These are phyloP conservation scores for Akanthomyces lecanii DNA, from an alignment of 2,329 filamentous ascomycete species.

Conservation along the genomic window DNA sequence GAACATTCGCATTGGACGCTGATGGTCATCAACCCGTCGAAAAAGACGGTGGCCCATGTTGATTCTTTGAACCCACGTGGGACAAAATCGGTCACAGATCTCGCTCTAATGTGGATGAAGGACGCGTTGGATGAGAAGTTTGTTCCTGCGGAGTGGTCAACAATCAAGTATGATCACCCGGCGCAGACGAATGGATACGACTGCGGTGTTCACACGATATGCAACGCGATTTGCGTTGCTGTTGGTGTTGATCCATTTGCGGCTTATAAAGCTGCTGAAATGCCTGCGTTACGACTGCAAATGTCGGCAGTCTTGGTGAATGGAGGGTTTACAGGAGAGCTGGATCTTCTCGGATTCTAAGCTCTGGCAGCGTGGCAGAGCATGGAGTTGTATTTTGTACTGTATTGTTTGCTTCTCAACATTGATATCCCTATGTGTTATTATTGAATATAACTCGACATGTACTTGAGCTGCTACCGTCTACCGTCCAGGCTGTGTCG, in stretches of 20 bases:
- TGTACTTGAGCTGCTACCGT: not conserved
- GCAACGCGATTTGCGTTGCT: constrained; percentile 63
- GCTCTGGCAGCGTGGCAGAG: not conserved
- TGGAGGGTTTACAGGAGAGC: constrained; percentile 60
- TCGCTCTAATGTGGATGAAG: constrained; percentile 52
- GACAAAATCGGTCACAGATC: constrained; percentile 34
- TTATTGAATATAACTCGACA: not conserved
- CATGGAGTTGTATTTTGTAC: not conserved
- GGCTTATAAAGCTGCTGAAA: constrained; percentile 47
- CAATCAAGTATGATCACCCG: constrained; percentile 46
- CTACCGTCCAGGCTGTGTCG: not conserved
- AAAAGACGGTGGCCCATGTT: constrained; percentile 61
- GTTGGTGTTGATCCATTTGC: constrained; percentile 49
- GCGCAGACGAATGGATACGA: constrained; percentile 65
- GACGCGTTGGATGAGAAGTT: constrained; percentile 53
- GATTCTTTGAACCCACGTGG: constrained; percentile 56
- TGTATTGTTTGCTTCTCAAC: not conserved
- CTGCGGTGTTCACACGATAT: constrained; percentile 73
- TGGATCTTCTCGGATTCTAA: constrained; percentile 36
- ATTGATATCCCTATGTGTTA: not conserved
- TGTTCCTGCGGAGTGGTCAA: constrained; percentile 55
- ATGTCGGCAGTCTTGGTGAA: constrained; percentile 65
- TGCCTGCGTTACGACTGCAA: constrained; percentile 55
- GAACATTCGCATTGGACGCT: constrained; percentile 66
- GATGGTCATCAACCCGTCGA: constrained; percentile 59